Evolutionary conservation across 176 grass and related monocot genomes (phyloP).

Genomic region (Triticum turgidum): DNA sequence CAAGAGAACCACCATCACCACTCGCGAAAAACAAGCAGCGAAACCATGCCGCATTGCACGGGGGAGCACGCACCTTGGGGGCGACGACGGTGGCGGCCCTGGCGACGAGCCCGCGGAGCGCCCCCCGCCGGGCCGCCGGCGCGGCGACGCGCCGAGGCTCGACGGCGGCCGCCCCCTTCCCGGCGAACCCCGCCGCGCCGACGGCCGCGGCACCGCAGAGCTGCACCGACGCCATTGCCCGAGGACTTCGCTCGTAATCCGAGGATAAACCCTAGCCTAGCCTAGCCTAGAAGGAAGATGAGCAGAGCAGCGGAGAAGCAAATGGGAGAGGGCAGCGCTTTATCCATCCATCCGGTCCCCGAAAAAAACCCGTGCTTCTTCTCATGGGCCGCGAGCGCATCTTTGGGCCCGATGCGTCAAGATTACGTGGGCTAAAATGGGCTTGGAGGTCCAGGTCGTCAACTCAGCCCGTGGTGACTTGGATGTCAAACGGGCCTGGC

Average conservation of each 20-base stretch:
- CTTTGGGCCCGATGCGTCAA: neutral
- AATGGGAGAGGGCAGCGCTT: neutral
- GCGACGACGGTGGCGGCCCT: constrained; percentile 64
- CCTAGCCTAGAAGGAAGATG: neutral
- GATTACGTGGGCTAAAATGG: neutral
- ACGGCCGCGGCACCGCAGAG: constrained; percentile 20
- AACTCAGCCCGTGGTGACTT: too few species aligned
- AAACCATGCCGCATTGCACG: constrained; percentile 3
- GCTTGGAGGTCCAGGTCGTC: too few species aligned
- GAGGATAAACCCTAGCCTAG: constrained; percentile 36
- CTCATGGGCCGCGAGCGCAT: neutral
- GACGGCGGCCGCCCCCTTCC: constrained; percentile 3
- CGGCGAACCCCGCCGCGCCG: neutral
- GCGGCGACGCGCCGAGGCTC: neutral
- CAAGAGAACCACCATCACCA: neutral
- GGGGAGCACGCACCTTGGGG: constrained; percentile 51
- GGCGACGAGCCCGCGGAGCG: constrained; percentile 40
- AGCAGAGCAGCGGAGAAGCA: constrained; percentile 4
- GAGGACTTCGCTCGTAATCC: neutral
- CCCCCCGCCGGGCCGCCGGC: neutral
- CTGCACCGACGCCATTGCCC: constrained; percentile 43
- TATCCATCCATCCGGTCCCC: constrained; percentile 25
- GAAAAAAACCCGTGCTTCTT: neutral
- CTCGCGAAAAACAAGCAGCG: neutral
- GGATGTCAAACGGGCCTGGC: neutral